A percentile compares a stretch with the other conserved stretches of the same genome.
These are phyloP conservation scores for Calonectria pseudoreteaudii DNA, from an alignment of 2,329 filamentous ascomycete genomes.

Conservation along the genomic window DNA sequence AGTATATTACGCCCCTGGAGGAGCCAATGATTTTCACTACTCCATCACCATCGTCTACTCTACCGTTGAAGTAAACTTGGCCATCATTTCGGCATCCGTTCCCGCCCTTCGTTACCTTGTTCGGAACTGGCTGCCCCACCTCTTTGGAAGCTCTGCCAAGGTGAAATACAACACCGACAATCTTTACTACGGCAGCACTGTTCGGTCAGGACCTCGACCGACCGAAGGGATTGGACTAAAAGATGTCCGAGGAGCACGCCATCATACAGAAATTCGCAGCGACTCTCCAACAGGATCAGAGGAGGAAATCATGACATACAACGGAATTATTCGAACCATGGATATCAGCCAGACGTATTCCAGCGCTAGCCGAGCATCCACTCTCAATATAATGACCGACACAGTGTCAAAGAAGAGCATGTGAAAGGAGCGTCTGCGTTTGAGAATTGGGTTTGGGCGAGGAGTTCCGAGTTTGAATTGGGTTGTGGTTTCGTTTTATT, in stretches of 20 bases:
- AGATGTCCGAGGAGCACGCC: conserved; percentile 35
- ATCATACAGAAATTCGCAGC: conserved; percentile 47
- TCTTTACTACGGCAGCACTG: conserved; percentile 22
- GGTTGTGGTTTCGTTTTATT: background rate
- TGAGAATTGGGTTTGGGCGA: background rate
- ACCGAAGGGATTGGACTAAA: conserved; percentile 35
- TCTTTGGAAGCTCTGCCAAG: conserved; percentile 40
- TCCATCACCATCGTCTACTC: conserved; percentile 48
- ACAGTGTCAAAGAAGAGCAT: background rate
- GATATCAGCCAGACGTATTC: conserved; percentile 25
- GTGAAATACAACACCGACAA: conserved; percentile 22
- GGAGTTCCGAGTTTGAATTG: background rate
- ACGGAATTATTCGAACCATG: conserved; percentile 46
- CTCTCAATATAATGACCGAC: background rate
- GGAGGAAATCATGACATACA: conserved; percentile 54
- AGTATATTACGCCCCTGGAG: conserved; percentile 26
- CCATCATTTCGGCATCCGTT: conserved; percentile 51
- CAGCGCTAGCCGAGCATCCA: conserved; percentile 7
- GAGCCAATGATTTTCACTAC: conserved; percentile 36
- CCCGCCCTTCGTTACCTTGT: conserved; percentile 50
- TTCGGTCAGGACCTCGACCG: conserved; percentile 14
- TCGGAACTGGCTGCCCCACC: conserved; percentile 45
- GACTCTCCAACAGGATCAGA: conserved; percentile 48
- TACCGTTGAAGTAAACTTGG: conserved; percentile 50
- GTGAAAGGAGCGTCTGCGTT: background rate